These are phyloP conservation scores for Zizania palustris DNA, from an alignment of 202 grass and related monocot species.

Conservation along the genomic window DNA sequence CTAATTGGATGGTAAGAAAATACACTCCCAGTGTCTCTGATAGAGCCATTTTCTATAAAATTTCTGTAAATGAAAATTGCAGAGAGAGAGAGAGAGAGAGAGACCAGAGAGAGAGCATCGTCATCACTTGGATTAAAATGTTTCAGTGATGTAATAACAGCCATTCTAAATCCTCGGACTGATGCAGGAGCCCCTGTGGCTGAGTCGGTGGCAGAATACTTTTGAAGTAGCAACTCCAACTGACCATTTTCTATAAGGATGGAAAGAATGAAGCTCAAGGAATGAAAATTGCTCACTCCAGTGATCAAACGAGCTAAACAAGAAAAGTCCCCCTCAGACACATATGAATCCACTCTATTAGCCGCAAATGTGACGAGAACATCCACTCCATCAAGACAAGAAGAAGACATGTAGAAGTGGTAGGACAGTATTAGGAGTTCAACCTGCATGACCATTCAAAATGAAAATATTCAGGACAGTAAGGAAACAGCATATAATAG, in stretches of 20 bases:
- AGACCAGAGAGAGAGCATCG: constrained; percentile 78
- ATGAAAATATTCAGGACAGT: constrained; percentile 23
- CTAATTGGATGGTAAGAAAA: constrained; percentile 3
- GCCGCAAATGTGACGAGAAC: constrained; percentile 93
- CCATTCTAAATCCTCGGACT: constrained; percentile 88
- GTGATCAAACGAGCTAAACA: constrained; percentile 91
- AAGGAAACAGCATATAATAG: constrained; percentile 3
- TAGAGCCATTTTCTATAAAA: not conserved
- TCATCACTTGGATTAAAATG: constrained; percentile 75
- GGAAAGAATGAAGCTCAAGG: constrained; percentile 93
- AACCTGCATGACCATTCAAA: constrained; percentile 61
- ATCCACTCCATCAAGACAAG: constrained; percentile 94
- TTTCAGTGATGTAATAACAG: constrained; percentile 91
- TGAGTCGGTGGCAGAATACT: constrained; percentile 81
- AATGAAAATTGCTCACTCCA: constrained; percentile 97
- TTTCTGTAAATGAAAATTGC: constrained; percentile 12
- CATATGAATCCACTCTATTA: constrained; percentile 95
- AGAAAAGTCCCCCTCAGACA: constrained; percentile 86
- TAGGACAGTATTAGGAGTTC: constrained; percentile 95
- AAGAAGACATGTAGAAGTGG: constrained; percentile 90
- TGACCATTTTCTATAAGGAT: constrained; percentile 95
- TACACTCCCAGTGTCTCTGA: not conserved
- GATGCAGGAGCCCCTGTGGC: constrained; percentile 71
- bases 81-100: constrained; percentile 2
- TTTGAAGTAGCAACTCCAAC: constrained; percentile 85